These are phyloP conservation scores for Termitomyces sp. DNA, from an alignment of 768 basidiomycete species.

Conservation along the genomic window DNA sequence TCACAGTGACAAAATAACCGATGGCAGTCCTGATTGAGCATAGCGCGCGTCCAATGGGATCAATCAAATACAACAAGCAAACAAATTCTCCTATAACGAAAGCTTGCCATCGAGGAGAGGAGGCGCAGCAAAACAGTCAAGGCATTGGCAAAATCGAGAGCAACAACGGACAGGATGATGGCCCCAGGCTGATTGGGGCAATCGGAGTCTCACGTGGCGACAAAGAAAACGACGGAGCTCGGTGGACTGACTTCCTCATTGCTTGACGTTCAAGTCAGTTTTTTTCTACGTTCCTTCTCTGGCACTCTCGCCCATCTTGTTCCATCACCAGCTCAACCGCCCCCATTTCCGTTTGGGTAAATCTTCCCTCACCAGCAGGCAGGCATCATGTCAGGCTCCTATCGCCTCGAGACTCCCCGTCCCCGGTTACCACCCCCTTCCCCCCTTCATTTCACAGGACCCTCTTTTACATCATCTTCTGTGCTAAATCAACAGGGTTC, in stretches of 20 bases:
- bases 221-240: neutral
- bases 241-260: constrained; percentile 9
- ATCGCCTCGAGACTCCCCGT: constrained; percentile 61
- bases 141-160: neutral
- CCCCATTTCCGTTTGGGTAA: neutral
- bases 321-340: constrained; percentile 17
- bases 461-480: constrained; percentile 39
- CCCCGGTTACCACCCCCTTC: constrained; percentile 53
- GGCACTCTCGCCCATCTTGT: constrained; percentile 4
- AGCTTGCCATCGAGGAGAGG: neutral
- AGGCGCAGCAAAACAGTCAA: neutral
- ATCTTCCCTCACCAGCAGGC: neutral
- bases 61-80: neutral
- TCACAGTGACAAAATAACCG: neutral
- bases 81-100: neutral
- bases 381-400: constrained; percentile 50
- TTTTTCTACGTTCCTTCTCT: constrained; percentile 6
- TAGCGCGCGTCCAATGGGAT: neutral
- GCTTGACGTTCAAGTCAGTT: constrained; percentile 10
- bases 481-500: constrained; percentile 38
- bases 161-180: neutral
- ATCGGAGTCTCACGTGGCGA: constrained; percentile 12
- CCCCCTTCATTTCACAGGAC: constrained; percentile 51
- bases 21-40: neutral
- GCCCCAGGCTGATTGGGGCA: neutral